Conservation (phyloP, 1,284 basidiomycete species). For the Porogramme epimiltina region DNA sequence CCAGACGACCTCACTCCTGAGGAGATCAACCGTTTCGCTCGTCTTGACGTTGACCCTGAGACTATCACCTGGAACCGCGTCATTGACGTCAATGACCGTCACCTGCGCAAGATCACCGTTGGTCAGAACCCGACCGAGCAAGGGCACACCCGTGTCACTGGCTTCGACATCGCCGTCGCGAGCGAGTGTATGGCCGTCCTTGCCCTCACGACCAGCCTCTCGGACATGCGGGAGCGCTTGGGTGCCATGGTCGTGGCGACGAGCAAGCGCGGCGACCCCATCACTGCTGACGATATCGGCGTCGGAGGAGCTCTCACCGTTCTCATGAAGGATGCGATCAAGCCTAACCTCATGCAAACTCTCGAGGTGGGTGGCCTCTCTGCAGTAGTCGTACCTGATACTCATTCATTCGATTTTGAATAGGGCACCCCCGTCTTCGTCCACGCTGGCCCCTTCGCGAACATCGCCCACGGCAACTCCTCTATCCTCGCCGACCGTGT, state of each 20-base stretch:
- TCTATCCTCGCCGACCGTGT: conserved; percentile 97
- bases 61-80: conserved; percentile 99
- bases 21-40: conserved; percentile 87
- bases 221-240: conserved; percentile 91
- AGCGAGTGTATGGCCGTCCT: conserved; percentile 99
- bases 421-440: conserved; percentile 98
- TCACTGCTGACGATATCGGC: conserved; percentile 97
- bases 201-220: conserved; percentile 85
- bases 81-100: conserved; percentile 95
- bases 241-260: conserved; percentile 98
- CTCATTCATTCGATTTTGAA: neutral
- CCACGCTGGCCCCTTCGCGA: conserved; percentile 98
- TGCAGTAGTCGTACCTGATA: too few relatives aligned
- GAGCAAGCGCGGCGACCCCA: conserved; percentile 86
- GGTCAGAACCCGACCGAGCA: conserved; percentile 91
- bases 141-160: conserved; percentile 87
- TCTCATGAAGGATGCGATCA: conserved; percentile 98
- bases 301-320: conserved; percentile 96
- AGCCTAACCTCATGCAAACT: conserved; percentile 99
- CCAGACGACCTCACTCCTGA: conserved; percentile 93
- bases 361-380: conserved; percentile 60
- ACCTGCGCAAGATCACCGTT: conserved; percentile 92
- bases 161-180: conserved; percentile 97
- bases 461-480: conserved; percentile 99
- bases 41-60: conserved; percentile 89